A percentile compares a stretch with the other conserved stretches of the same genome.
phyloP scores from a whole-genome alignment of 768 basidiomycete genomes.

The Pleurotus pulmonarius region DNA sequence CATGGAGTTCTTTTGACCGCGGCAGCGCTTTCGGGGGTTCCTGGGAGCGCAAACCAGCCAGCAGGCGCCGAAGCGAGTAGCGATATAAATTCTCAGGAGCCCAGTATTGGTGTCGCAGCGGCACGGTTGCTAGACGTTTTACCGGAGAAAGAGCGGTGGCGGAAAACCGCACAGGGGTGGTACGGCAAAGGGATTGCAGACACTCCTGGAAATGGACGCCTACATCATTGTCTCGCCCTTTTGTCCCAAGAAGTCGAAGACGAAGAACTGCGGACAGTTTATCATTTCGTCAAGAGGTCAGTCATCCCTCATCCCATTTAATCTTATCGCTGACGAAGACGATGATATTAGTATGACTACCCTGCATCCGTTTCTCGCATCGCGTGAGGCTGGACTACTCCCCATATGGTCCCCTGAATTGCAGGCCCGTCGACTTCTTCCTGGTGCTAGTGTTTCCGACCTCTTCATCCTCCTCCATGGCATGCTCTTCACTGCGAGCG shows the following conservation, averaged over 20 bases:
- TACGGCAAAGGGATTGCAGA: constrained; percentile 83
- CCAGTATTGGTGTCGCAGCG: constrained; percentile 83
- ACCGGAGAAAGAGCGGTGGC: constrained; percentile 90
- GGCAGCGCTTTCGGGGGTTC: constrained; percentile 48
- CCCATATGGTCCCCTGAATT: constrained; percentile 80
- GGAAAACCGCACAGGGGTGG: constrained; percentile 88
- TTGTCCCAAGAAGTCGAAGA: constrained; percentile 79
- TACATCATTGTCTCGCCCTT: constrained; percentile 92
- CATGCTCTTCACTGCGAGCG: constrained; percentile 94
- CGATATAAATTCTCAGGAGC: constrained; percentile 18
- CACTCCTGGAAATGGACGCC: constrained; percentile 88
- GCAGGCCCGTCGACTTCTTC: constrained; percentile 68
- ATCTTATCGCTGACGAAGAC: constrained; percentile 2
- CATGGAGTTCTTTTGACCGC: constrained; percentile 44
- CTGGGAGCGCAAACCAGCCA: constrained; percentile 24
- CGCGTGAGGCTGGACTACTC: constrained; percentile 79
- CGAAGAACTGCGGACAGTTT: constrained; percentile 81
- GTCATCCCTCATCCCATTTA: constrained; percentile 18
- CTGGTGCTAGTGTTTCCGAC: constrained; percentile 71
- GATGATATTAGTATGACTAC: constrained; percentile 74
- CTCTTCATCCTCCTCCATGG: constrained; percentile 92
- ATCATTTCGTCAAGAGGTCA: constrained; percentile 94
- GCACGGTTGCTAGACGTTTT: constrained; percentile 81
- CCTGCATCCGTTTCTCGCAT: constrained; percentile 79
- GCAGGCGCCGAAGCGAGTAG: constrained; percentile 8